Percentiles rank a stretch among this genome's conserved stretches.
Conservation (phyloP, 148 eudicot genomes). For the Linanthus parryae region DNA sequence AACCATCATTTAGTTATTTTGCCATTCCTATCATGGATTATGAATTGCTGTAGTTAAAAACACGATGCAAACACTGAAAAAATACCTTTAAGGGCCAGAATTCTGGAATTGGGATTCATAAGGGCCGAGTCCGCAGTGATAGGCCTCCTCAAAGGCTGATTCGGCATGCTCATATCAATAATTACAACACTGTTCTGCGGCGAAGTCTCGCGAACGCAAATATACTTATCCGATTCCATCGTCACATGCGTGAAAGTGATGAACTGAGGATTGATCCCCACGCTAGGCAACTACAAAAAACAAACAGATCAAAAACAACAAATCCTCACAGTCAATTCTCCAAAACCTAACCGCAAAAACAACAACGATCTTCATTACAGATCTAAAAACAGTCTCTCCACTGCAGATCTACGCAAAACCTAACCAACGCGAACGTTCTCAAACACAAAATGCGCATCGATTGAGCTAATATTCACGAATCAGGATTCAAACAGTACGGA, state of each 20-base stretch:
- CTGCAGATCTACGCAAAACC: constrained; percentile 14
- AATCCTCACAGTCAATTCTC: not conserved
- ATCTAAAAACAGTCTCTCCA: constrained; percentile 23
- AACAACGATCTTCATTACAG: constrained; percentile 15
- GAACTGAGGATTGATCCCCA: constrained; percentile 91
- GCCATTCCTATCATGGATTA: too few relatives aligned
- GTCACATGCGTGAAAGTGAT: constrained; percentile 95
- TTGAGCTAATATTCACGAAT: not conserved
- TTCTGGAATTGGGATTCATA: constrained; percentile 85
- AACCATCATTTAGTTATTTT: too few relatives aligned
- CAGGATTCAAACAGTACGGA: not conserved
- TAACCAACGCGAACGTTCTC: not conserved
- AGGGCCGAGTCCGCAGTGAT: constrained; percentile 96
- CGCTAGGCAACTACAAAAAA: constrained; percentile 65
- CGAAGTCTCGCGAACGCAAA: constrained; percentile 90
- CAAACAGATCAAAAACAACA: not conserved
- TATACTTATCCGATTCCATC: constrained; percentile 97
- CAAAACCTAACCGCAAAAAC: not conserved
- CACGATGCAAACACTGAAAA: not conserved
- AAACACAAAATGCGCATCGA: not conserved
- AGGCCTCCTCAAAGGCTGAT: constrained; percentile 90
- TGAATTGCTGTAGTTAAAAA: too few relatives aligned
- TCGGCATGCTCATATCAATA: constrained; percentile 95
- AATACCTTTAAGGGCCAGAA: constrained; percentile 90
- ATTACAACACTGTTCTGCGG: constrained; percentile 97